These are phyloP conservation scores for Coemansia sp. DNA, from an alignment of 192 early-diverging fungal genomes.

Conservation along the genomic window DNA sequence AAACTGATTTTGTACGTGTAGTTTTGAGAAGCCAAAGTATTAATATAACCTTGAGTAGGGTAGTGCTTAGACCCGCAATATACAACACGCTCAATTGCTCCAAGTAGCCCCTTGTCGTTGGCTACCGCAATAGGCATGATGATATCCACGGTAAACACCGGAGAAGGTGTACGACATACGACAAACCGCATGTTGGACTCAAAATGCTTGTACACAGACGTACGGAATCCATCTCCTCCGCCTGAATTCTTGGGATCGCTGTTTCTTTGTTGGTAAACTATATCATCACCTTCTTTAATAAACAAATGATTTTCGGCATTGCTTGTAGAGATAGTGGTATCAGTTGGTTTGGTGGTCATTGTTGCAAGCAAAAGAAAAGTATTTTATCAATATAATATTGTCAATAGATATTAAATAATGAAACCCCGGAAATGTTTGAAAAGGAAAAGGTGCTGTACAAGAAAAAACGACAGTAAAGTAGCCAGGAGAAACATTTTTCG, in stretches of 20 bases:
- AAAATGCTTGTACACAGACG: constrained; percentile 54
- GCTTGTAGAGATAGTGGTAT: not conserved
- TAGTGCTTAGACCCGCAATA: constrained; percentile 76
- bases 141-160: constrained; percentile 64
- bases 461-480: too few relatives aligned
- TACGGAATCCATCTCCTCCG: constrained; percentile 19
- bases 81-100: constrained; percentile 79
- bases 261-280: constrained; percentile 25
- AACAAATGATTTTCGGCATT: constrained; percentile 14
- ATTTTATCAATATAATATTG: not conserved
- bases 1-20: constrained; percentile 76
- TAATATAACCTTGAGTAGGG: constrained; percentile 71
- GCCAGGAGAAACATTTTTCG: too few relatives aligned
- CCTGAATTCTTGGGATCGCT: not conserved
- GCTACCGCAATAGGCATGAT: constrained; percentile 71
- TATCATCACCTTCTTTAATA: constrained; percentile 30
- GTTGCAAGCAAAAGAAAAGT: not conserved
- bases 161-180: constrained; percentile 63
- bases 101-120: constrained; percentile 74
- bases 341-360: not conserved
- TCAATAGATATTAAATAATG: not conserved
- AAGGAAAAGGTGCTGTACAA: too few relatives aligned
- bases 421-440: too few relatives aligned
- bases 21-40: constrained; percentile 69
- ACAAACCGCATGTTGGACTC: constrained; percentile 61